A percentile compares a stretch with the other conserved stretches of the same genome.
These are phyloP conservation scores for Nicotiana undulata DNA, from an alignment of 257 asterid species.

Conservation along the genomic window DNA sequence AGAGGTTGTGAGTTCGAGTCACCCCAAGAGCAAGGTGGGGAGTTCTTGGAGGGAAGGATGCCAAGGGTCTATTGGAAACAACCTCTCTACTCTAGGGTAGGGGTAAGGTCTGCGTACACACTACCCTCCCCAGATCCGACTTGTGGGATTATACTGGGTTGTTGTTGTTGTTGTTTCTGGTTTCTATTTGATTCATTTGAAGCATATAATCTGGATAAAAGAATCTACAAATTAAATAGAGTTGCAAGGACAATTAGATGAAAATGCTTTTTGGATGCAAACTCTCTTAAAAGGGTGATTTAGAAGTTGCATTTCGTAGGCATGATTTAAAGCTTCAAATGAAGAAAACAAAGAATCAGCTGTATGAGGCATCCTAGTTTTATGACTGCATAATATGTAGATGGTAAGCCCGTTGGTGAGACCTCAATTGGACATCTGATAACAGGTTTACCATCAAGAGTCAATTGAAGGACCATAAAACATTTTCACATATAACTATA, in stretches of 20 bases:
- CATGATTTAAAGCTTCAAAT: not conserved
- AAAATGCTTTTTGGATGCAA: not conserved
- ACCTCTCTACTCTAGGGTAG: too few relatives aligned
- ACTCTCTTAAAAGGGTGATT: not conserved
- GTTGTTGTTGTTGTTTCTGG: too few relatives aligned
- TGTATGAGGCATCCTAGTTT: not conserved
- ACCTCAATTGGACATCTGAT: not conserved
- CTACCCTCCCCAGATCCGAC: too few relatives aligned
- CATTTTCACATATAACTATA: not conserved
- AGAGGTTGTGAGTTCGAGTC: too few relatives aligned
- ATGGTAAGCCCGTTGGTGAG: not conserved
- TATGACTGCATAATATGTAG: not conserved
- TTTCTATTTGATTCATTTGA: not conserved
- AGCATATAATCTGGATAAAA: not conserved
- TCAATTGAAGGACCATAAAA: not conserved
- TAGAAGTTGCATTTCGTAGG: not conserved
- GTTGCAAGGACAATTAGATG: not conserved
- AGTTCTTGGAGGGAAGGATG: too few relatives aligned
- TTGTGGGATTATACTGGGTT: too few relatives aligned
- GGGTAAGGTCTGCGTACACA: too few relatives aligned
- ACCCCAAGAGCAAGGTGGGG: too few relatives aligned
- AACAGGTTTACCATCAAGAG: not conserved
- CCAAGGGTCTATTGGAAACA: too few relatives aligned
- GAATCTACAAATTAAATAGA: not conserved
- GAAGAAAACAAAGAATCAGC: not conserved